Base-by-base conservation (phyloP, 768 basidiomycete species). In the Collybiopsis confluens region DNA sequence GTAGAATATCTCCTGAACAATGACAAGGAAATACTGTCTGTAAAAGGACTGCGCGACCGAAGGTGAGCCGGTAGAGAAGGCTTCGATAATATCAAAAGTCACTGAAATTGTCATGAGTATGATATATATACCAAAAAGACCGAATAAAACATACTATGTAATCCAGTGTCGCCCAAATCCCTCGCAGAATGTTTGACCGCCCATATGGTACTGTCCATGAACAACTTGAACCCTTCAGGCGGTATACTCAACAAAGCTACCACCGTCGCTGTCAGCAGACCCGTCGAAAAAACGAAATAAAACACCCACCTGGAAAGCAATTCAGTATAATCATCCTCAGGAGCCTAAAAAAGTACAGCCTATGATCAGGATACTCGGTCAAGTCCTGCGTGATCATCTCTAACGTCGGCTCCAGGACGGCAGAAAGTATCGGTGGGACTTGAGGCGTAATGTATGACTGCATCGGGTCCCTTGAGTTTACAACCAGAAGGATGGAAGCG, bases 141-240 rank as follows among this genome's bases (percentile, higher is more conserved):
- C 36, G 9, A 15, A 40, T 7, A 33, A 54, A 60, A 40, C 70
- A 27, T 62, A 80, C 79, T 53, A 55, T 75, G 79, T 51, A 80
- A 63, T 30, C 79, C 79, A 37, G 82, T 82, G 61, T 89, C 88
- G 9, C 85, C 83, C 48, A 89, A 86, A 61, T 89, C 87, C 30
- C 88, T 74, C 83, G 86, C 84, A 20, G 83, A 88, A 67, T 90
- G 88, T 68, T 90, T 90, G 70, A 89, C 86, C 1, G 85, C 88
- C 88, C 88, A 90, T 45, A 88, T 81, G 54, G 88, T 80, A 44
- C 83, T 84, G 65, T 90, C 86, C 73, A 88, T 88, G 61, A 87
- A 79, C 52, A 89, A 69, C 71, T 88, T 89, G 75, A 89, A 88
- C 63, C 86, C 83, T 27, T 74, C 64, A 7, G 84, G 78, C n/a